These are phyloP conservation scores for Coccomyxa subellipsoidea DNA, from an alignment of 163 green algal species.

Conservation along the genomic window DNA sequence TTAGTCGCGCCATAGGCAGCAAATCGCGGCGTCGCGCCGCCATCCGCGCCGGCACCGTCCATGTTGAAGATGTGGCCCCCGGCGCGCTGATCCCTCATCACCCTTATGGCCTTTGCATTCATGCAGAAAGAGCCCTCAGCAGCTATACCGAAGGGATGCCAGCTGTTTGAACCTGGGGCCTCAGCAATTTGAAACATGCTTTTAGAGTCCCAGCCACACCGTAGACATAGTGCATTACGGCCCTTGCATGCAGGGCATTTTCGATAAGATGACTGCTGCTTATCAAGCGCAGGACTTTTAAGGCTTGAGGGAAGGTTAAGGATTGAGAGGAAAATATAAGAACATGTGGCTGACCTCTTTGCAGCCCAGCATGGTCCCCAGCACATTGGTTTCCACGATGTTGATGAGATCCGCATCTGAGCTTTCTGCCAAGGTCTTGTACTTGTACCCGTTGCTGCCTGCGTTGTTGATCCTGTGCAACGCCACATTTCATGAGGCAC, in stretches of 20 bases:
- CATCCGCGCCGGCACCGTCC: conserved; percentile 60
- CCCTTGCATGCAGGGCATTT: background rate
- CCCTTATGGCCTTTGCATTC: conserved; percentile 62
- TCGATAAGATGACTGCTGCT: background rate
- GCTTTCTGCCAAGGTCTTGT: conserved; percentile 66
- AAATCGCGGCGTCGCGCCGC: conserved; percentile 81
- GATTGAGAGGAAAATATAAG: background rate
- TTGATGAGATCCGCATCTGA: conserved; percentile 64
- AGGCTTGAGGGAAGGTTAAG: background rate
- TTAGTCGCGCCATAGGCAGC: conserved; percentile 93
- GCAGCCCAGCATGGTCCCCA: conserved; percentile 89
- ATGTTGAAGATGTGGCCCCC: conserved; percentile 95
- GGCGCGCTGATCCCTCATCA: conserved; percentile 74
- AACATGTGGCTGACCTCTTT: conserved; percentile 67
- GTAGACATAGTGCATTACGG: background rate
- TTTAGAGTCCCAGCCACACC: background rate
- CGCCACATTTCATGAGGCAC: conserved; percentile 1
- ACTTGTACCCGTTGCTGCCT: conserved; percentile 87
- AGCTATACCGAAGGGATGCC: too few species aligned
- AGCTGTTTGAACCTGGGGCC: too few species aligned
- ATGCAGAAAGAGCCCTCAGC: too few species aligned
- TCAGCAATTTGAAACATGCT: too few species aligned
- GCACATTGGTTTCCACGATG: conserved; percentile 89
- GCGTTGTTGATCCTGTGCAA: conserved; percentile 89
- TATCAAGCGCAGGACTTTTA: background rate